phyloP scores from a whole-genome alignment of 305 asterid genomes.

The Fraxinus angustifolia region DNA sequence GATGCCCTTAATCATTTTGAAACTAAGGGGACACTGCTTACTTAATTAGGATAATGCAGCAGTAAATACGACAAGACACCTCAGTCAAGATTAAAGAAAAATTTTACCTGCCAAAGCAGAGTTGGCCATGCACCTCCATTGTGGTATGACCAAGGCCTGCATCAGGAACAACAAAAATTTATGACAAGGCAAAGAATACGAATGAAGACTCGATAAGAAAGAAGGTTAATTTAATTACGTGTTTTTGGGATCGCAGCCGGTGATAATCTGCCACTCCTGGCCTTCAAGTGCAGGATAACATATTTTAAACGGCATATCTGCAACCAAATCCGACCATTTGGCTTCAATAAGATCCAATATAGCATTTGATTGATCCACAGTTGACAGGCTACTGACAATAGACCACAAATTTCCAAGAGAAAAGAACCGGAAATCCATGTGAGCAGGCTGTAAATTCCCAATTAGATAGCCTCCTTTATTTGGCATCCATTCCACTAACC shows the following conservation, averaged over 20 bases:
- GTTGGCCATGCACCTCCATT: slow-evolving; percentile 82
- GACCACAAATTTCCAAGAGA: slow-evolving; percentile 76
- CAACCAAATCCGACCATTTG: slow-evolving; percentile 72
- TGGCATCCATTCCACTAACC: slow-evolving; percentile 83
- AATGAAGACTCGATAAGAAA: background rate
- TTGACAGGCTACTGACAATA: slow-evolving; percentile 53
- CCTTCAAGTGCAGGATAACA: slow-evolving; percentile 78
- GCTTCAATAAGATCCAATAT: slow-evolving; percentile 66
- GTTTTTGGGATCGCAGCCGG: slow-evolving; percentile 77
- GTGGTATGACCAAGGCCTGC: slow-evolving; percentile 85
- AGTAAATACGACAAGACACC: background rate
- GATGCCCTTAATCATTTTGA: background rate
- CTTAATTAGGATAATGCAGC: background rate
- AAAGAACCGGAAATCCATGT: slow-evolving; percentile 78
- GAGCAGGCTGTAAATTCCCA: slow-evolving; percentile 77
- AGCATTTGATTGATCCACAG: slow-evolving; percentile 57
- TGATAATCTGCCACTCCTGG: slow-evolving; percentile 73
- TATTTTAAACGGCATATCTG: slow-evolving; percentile 70
- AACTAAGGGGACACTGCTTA: background rate
- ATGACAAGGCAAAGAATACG: background rate
- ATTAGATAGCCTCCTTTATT: slow-evolving; percentile 64
- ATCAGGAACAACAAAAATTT: slow-evolving; percentile 16
- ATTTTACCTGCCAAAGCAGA: slow-evolving; percentile 69
- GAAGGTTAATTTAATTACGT: slow-evolving; percentile 34
- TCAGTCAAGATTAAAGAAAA: background rate